Evolutionary conservation across 805 yeast species (phyloP), one percentile per base, ranked within the genome.

Genomic region (Ogataea zsoltii): DNA sequence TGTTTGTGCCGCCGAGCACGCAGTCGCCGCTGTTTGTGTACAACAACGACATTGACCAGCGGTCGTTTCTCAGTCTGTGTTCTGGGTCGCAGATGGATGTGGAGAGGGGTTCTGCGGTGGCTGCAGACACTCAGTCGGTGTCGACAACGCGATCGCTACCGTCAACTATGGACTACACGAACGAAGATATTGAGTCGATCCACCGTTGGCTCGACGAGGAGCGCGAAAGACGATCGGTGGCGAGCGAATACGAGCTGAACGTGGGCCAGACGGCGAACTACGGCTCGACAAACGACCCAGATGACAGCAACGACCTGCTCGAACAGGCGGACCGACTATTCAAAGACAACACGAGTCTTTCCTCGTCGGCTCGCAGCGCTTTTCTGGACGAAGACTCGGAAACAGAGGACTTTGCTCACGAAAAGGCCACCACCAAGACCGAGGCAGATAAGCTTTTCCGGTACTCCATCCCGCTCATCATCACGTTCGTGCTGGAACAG

Each of bases 401-500:
- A 2, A 62, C 60, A 10, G 71, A 67, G 48, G 71, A 67, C 40
- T 67, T 67, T 50, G 57, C 52, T 2, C 32, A 51, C 41, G 70
- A 63, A 46, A 38, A 43, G 2, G 60, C 61, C 2, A 60, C 65
- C 1, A 19, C 44, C 1, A 31, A 38, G 3, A 39, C 44, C 0
- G 78, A 74, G 50, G 47, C 70, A 2, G 35, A 54, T 4, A 67
- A 61, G 33, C 60, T 77, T 11, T 53, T 66, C 32, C 65, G 66
- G 33, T 76, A 70, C 57, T 76, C 82, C 0, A 45, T 70, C 9
- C 91, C 91, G 0, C 65, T 85, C 58, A 72, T 83, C 14, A 65
- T 82, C 37, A 85, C 91, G 2, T 85, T 85, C 56, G 65, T 85
- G 36, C 62, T 85, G 46, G 90, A 85, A 12, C 67, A 64, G 42